Conservation (phyloP, 2,329 filamentous ascomycete genomes). For the Amauroascus niger region DNA sequence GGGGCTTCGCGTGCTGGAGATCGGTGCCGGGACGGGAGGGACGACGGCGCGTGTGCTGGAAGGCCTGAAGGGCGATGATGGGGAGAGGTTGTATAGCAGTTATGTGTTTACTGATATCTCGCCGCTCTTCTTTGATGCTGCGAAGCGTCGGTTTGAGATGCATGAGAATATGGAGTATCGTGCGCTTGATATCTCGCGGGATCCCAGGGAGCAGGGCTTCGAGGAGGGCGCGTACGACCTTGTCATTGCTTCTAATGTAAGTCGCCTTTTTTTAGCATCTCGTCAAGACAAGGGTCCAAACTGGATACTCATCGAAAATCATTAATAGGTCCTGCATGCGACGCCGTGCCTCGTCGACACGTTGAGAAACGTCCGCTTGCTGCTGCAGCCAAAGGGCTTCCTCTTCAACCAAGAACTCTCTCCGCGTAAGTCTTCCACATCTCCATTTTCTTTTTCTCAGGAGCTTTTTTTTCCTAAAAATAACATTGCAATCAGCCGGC, state of each 20-base stretch:
- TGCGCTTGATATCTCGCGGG: background rate
- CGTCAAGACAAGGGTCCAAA: too few species aligned
- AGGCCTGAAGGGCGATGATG: conserved; percentile 4
- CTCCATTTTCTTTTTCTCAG: too few species aligned
- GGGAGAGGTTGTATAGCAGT: background rate
- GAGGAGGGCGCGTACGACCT: conserved; percentile 7
- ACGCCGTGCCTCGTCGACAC: background rate
- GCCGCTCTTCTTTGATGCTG: conserved; percentile 33
- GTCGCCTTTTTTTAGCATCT: too few species aligned
- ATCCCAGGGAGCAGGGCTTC: conserved; percentile 6
- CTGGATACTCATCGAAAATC: too few species aligned
- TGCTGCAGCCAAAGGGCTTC: background rate
- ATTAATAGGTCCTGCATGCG: conserved; percentile 5
- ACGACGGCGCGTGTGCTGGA: background rate
- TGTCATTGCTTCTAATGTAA: conserved; percentile 4
- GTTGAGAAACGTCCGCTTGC: background rate
- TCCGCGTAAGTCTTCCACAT: too few species aligned
- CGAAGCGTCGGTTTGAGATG: background rate
- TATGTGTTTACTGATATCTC: conserved; percentile 37
- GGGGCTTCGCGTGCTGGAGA: conserved; percentile 16
- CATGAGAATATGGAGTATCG: background rate
- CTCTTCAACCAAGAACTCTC: background rate
- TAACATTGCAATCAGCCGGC: too few species aligned
- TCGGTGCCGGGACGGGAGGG: conserved; percentile 19
- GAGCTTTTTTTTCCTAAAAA: too few species aligned